Conservation (phyloP, 2,329 filamentous ascomycete species). For the Sporothrix phasma region DNA sequence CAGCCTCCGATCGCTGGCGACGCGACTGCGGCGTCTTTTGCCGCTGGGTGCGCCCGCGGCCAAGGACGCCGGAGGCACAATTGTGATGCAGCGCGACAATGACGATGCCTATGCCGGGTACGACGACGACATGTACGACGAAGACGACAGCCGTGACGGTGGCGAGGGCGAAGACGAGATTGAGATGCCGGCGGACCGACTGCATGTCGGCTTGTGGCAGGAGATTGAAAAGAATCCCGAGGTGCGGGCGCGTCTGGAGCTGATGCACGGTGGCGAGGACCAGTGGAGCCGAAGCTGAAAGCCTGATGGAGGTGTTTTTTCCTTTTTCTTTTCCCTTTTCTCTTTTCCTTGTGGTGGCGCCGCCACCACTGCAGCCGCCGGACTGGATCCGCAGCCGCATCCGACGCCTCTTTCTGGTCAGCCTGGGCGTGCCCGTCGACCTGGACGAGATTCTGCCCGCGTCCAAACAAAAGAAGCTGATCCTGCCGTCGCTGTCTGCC, state of each 20-base stretch:
- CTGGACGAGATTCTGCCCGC: constrained; percentile 94
- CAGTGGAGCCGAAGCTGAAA: constrained; percentile 9
- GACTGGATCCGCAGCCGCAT: constrained; percentile 98
- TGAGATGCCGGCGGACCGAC: constrained; percentile 34
- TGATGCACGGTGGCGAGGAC: constrained; percentile 30
- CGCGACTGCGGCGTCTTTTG: constrained; percentile 16
- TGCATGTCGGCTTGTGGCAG: constrained; percentile 48
- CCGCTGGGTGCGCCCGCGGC: constrained; percentile 6
- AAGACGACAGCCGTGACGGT: constrained; percentile 16
- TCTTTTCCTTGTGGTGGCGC: constrained; percentile 53
- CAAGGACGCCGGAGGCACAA: constrained; percentile 13
- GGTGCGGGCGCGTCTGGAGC: constrained; percentile 33
- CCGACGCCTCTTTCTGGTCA: constrained; percentile 87
- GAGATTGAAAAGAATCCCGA: constrained; percentile 44
- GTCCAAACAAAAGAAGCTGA: constrained; percentile 94
- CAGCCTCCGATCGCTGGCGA: not conserved
- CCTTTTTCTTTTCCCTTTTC: not conserved
- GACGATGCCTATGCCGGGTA: not conserved
- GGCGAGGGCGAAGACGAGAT: not conserved
- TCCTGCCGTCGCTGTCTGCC: constrained; percentile 66
- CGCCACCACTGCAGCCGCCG: constrained; percentile 85
- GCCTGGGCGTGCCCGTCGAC: constrained; percentile 89
- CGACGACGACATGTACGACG: constrained; percentile 5
- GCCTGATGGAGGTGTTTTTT: not conserved
- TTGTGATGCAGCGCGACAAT: not conserved